These are phyloP conservation scores for Trichopus zeylanicus DNA, from an alignment of 116 monocot species.

Conservation along the genomic window DNA sequence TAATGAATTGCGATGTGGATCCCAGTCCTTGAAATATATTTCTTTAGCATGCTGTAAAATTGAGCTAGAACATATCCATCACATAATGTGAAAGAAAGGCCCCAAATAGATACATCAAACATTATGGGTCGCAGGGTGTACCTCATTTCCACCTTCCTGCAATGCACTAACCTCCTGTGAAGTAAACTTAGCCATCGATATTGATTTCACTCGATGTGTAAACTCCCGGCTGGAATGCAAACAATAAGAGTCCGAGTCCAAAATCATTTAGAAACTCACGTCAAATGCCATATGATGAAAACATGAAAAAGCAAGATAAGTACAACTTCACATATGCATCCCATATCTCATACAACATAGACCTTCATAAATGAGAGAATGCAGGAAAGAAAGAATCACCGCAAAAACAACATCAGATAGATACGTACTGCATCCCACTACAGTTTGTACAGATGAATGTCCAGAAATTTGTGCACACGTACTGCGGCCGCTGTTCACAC, in stretches of 20 bases:
- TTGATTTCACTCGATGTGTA: constrained; percentile 93
- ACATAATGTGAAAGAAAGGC: neutral
- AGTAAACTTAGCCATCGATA: constrained; percentile 98
- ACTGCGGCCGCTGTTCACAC: constrained; percentile 86
- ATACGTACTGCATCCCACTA: constrained; percentile 90
- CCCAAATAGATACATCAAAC: neutral
- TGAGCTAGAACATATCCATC: constrained; percentile 2
- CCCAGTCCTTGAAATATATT: constrained; percentile 92
- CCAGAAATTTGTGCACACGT: constrained; percentile 97
- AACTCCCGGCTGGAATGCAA: constrained; percentile 75
- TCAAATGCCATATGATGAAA: neutral
- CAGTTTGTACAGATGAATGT: constrained; percentile 95
- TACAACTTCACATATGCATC: constrained; percentile 1
- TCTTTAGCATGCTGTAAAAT: constrained; percentile 63
- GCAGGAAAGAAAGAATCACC: neutral
- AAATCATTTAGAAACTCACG: neutral
- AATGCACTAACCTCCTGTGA: constrained; percentile 91
- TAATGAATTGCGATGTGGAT: constrained; percentile 65
- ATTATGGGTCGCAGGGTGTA: constrained; percentile 6
- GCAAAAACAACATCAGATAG: neutral
- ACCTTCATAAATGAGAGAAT: constrained; percentile 1
- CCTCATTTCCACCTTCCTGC: constrained; percentile 98
- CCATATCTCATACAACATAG: neutral
- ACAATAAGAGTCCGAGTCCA: neutral
- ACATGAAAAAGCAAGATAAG: neutral